Evolutionary conservation across 192 early-diverging fungal species (phyloP), one percentile per base, ranked within the genome.

Genomic region (Pilaira anomala): DNA sequence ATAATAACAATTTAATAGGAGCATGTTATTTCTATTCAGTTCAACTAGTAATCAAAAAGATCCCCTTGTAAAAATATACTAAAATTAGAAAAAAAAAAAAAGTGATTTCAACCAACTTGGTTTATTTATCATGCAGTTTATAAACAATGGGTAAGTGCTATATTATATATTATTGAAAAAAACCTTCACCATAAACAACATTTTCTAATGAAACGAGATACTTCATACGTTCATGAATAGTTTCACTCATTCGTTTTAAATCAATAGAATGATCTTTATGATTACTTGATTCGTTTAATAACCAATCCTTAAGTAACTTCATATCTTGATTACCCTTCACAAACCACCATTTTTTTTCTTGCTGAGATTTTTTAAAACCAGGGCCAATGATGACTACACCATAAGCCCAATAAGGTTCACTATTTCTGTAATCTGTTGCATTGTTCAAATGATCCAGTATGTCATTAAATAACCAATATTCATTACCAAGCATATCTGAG

Each of bases 391-490:
- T 28, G 48, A 69, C 45, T 1, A 69, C 40, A 18, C 60, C 67
- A 39, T 54, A 36, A 19, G 52, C 59, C 67, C 67, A 69, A 22
- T 42, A 56, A 8, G 45, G 30, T 19, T 62, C 67, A 25, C 14
- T 57, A 41, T 63, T 63, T 40, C 56, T 36, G 2, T 21, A 24
- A n/a, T 25, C 22, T 0, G 40, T 9, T 42, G n/a, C 36, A 26
- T 51, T 24, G 22, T 12, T 60, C 11, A 22, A 40, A 16, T 63
- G 49, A 24, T 36, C 49, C 1, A 58, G 44, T 13, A 66, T 16
- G 40, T 69, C 67, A 48, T 36, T 49, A 33, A 69, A 63, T 36
- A 62, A 18, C 58, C 58, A 69, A 22, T 69, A 69, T 2, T 53
- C 9, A 30, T 69, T 69, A 26, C 53, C 53, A 30, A 41, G 19